Percentiles rank a stretch among this genome's conserved stretches.
Conservation (phyloP, 1,284 basidiomycete species). For the Cutaneotrichosporon curvatum region DNA sequence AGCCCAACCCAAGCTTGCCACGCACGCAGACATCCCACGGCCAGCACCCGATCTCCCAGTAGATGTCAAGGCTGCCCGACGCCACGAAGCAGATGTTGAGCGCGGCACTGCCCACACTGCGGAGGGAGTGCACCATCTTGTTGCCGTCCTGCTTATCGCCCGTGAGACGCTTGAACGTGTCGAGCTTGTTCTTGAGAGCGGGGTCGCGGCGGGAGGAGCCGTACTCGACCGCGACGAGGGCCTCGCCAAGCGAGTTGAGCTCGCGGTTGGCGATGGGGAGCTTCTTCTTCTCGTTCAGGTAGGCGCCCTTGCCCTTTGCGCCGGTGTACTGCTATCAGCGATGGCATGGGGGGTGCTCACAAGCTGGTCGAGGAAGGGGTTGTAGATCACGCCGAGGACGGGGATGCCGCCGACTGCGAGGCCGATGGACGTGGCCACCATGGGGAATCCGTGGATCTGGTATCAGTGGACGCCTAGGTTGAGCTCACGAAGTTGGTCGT, state of each 20-base stretch:
- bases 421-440: slow-evolving; percentile 83
- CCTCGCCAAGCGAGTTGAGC: slow-evolving; percentile 67
- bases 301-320: slow-evolving; percentile 70
- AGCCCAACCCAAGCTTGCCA: slow-evolving; percentile 17
- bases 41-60: slow-evolving; percentile 77
- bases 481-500: slow-evolving; percentile 83
- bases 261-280: slow-evolving; percentile 70
- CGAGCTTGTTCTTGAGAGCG: slow-evolving; percentile 63
- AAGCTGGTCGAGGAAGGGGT: slow-evolving; percentile 80
- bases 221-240: slow-evolving; percentile 84
- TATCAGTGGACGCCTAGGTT: background rate
- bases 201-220: slow-evolving; percentile 65
- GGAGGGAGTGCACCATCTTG: slow-evolving; percentile 78
- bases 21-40: slow-evolving; percentile 83
- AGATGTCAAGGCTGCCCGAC: slow-evolving; percentile 72
- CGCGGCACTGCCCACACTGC: slow-evolving; percentile 77
- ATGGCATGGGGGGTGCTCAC: slow-evolving; percentile 37
- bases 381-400: slow-evolving; percentile 82
- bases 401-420: slow-evolving; percentile 74
- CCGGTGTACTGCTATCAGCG: slow-evolving; percentile 62
- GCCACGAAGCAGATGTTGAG: slow-evolving; percentile 77
- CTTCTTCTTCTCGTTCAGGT: slow-evolving; percentile 55
- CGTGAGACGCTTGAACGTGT: slow-evolving; percentile 67
- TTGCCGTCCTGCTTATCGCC: slow-evolving; percentile 66
- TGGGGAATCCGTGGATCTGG: slow-evolving; percentile 59